These are phyloP conservation scores for Bruguiera parviflora DNA, from an alignment of 345 rosid genomes.

Conservation along the genomic window DNA sequence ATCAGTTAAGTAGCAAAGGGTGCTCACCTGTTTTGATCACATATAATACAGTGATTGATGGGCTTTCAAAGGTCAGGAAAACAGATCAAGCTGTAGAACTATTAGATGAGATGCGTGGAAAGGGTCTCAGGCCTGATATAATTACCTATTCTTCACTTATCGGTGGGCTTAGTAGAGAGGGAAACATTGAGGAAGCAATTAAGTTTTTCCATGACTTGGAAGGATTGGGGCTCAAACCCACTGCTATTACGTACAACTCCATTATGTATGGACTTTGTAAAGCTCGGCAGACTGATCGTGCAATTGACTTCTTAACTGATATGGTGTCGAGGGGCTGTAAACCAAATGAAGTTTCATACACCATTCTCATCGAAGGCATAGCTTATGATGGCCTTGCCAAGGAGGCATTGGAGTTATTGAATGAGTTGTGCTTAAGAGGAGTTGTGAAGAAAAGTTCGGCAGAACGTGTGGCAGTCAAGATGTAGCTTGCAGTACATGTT, in stretches of 20 bases:
- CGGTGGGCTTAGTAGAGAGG: conserved; percentile 77
- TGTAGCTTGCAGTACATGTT: conserved; percentile 30
- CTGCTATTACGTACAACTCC: conserved; percentile 64
- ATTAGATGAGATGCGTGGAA: conserved; percentile 66
- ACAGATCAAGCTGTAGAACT: conserved; percentile 67
- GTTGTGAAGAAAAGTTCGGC: conserved; percentile 67
- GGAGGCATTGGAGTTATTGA: conserved; percentile 68
- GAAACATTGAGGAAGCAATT: conserved; percentile 74
- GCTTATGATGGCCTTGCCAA: conserved; percentile 74
- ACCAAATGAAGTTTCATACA: conserved; percentile 75
- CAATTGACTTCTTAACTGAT: conserved; percentile 77
- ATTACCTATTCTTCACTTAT: conserved; percentile 76
- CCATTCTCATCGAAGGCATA: conserved; percentile 79
- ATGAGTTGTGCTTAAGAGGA: conserved; percentile 64
- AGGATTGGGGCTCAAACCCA: conserved; percentile 60
- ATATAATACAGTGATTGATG: conserved; percentile 80
- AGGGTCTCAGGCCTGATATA: conserved; percentile 71
- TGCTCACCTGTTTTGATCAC: conserved; percentile 78
- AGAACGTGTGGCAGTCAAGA: conserved; percentile 57
- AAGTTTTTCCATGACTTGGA: conserved; percentile 69
- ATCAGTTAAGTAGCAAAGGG: conserved; percentile 70
- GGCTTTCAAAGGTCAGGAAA: conserved; percentile 76
- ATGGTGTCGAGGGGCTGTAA: conserved; percentile 76
- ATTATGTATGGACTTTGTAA: conserved; percentile 77
- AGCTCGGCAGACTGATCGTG: conserved; percentile 61